Conservation (phyloP, 1,139 yeast genomes). For the Scheffersomyces titani region DNA sequence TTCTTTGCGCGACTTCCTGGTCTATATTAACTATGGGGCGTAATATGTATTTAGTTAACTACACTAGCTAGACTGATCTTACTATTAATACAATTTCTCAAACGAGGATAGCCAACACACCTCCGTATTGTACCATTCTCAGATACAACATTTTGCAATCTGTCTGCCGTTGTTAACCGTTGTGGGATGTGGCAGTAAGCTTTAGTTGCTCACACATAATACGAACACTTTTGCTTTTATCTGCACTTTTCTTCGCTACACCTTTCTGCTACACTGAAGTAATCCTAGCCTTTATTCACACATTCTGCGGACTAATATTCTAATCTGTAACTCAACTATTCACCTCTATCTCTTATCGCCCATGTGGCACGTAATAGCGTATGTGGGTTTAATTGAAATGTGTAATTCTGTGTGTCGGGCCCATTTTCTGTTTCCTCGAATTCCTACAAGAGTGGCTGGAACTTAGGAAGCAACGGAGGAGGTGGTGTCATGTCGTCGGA, state of each 20-base stretch:
- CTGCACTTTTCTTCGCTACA: not conserved
- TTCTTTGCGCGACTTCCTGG: not conserved
- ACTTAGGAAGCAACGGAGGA: constrained; percentile 33
- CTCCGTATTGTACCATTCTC: not conserved
- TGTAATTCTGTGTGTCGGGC: not conserved
- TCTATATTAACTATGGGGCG: not conserved
- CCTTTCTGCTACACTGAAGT: not conserved
- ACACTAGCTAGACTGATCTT: not conserved
- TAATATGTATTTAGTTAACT: not conserved
- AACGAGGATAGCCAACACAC: not conserved
- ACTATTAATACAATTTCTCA: too few relatives aligned
- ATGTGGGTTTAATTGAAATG: not conserved
- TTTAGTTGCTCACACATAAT: not conserved
- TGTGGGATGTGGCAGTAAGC: not conserved
- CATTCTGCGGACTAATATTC: not conserved
- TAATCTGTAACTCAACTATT: not conserved
- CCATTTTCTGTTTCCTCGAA: not conserved
- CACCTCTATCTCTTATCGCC: not conserved
- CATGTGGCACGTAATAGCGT: not conserved
- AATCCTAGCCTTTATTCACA: not conserved
- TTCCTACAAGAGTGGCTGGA: constrained; percentile 36
- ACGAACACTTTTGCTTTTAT: not conserved
- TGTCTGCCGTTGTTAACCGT: not conserved
- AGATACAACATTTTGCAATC: not conserved
- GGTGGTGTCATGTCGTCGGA: constrained; percentile 22